Base-by-base conservation (phyloP, 352 stramenopile species). In the Aphanomyces invadans region DNA sequence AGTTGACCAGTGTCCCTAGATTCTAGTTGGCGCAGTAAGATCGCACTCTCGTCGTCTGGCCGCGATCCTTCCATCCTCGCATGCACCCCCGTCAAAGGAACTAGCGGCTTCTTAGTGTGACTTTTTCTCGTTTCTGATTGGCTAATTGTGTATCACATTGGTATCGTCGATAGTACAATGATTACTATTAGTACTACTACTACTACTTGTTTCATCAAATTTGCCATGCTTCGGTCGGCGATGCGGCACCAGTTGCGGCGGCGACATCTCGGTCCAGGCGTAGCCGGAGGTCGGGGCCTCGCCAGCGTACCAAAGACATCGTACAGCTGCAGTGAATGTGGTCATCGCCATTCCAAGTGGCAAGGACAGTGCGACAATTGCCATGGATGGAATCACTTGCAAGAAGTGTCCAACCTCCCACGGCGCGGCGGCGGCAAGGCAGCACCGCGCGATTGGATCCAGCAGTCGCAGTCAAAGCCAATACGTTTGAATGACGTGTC, bases 301-400 rank as follows among this genome's bases (percentile, higher is more conserved):
- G 36, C 36, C 36, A 5, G 54, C 36, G 15, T 46, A 11, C 17
- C 33, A 7, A 52, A 23, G 55, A 23, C 48, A 29, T 32, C 48
- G 21, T 90, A 86, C 48, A 73, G 65, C 39, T 90, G 82, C 48
- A 51, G 64, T 21, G 70, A 71, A 21, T 95, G 86, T 54, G 81
- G 83, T 19, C 80, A 89, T 38, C 65, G 62, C 23, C 89, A 86
- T 70, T 71, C 73, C 65, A 95, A 93, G 70, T 95, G 86, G 86
- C 84, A 90, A 70, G 86, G 86, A 23, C 83, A 93, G 69, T 95
- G 86, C 76, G 79, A 78, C 29, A 79, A 80, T 3, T 98, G 95
- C 74, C 74, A 78, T 17, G 70, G 91, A 38, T 98, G 93, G 92
- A 95, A 96, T 55, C 86, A 83, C 11, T 76, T 98, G 25, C 79